Evolutionary conservation across 768 basidiomycete genomes (phyloP).

Genomic region (Agaricus subrufescens): DNA sequence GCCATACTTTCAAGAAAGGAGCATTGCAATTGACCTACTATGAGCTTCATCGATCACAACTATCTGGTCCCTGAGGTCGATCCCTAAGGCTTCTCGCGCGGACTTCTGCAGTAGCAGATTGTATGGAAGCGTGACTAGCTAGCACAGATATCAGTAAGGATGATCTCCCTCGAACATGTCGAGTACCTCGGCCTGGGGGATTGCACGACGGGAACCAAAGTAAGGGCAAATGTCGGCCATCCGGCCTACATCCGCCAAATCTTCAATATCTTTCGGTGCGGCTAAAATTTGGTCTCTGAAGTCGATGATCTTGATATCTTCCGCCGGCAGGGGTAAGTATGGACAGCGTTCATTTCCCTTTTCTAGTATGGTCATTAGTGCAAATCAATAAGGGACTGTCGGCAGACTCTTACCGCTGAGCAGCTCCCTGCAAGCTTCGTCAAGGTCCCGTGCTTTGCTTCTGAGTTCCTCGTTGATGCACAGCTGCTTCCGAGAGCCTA

Average conservation of each 20-base stretch:
- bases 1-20: not conserved
- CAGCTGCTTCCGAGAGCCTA: conserved; percentile 87
- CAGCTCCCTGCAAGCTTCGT: conserved; percentile 84
- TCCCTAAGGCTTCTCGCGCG: conserved; percentile 83
- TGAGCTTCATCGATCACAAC: conserved; percentile 96
- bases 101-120: conserved; percentile 82
- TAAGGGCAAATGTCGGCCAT: conserved; percentile 80
- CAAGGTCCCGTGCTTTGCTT: conserved; percentile 60
- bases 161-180: not conserved
- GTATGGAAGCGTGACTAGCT: conserved; percentile 93
- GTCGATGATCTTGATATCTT: conserved; percentile 70
- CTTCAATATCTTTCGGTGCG: conserved; percentile 90
- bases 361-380: conserved; percentile 29
- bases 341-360: conserved; percentile 69
- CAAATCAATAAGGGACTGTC: not conserved
- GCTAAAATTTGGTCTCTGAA: conserved; percentile 87
- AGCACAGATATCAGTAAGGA: not conserved
- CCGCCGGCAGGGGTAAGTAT: conserved; percentile 65
- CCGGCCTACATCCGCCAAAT: conserved; percentile 72
- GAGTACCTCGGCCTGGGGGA: conserved; percentile 83
- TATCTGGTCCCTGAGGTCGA: conserved; percentile 79
- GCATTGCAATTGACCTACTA: conserved; percentile 47
- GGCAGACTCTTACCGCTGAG: conserved; percentile 49
- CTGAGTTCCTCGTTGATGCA: conserved; percentile 86
- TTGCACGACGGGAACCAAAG: conserved; percentile 85